These are phyloP conservation scores for Escallonia rubra DNA, from an alignment of 129 eudicot genomes.

Conservation along the genomic window DNA sequence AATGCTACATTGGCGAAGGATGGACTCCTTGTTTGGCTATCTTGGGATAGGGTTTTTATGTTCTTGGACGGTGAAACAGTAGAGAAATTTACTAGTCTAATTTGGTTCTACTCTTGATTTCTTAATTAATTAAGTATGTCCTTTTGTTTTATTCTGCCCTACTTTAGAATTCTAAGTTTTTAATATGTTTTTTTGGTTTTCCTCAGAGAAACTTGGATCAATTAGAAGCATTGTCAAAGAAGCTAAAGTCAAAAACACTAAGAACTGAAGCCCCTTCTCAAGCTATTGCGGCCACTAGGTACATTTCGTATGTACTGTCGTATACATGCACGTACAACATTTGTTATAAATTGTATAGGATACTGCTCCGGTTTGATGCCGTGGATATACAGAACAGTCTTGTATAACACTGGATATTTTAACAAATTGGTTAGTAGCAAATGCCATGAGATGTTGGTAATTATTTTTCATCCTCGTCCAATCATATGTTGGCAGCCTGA, in stretches of 20 bases:
- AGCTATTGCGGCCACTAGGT: slow-evolving; percentile 95
- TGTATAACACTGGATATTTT: too few species aligned
- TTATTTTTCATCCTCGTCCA: too few species aligned
- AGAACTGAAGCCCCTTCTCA: slow-evolving; percentile 92
- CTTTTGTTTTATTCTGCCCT: background rate
- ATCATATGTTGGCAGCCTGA: too few species aligned
- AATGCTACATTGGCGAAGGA: too few species aligned
- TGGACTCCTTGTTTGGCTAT: too few species aligned
- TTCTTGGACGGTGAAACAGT: background rate
- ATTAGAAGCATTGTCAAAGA: slow-evolving; percentile 88
- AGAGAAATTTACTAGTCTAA: background rate
- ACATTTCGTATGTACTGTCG: background rate
- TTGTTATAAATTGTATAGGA: too few species aligned
- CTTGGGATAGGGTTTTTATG: too few species aligned
- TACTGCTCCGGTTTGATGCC: background rate
- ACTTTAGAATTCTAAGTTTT: background rate
- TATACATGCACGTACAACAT: background rate
- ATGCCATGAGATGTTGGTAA: too few species aligned
- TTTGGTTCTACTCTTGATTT: background rate
- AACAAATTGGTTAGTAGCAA: too few species aligned
- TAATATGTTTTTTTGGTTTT: background rate
- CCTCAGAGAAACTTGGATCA: slow-evolving; percentile 83
- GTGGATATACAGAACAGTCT: background rate
- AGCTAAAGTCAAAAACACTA: slow-evolving; percentile 89
- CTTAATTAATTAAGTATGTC: too few species aligned